Base-by-base conservation (phyloP, 2,329 filamentous ascomycete genomes). In the Acrodontium crateriforme region DNA sequence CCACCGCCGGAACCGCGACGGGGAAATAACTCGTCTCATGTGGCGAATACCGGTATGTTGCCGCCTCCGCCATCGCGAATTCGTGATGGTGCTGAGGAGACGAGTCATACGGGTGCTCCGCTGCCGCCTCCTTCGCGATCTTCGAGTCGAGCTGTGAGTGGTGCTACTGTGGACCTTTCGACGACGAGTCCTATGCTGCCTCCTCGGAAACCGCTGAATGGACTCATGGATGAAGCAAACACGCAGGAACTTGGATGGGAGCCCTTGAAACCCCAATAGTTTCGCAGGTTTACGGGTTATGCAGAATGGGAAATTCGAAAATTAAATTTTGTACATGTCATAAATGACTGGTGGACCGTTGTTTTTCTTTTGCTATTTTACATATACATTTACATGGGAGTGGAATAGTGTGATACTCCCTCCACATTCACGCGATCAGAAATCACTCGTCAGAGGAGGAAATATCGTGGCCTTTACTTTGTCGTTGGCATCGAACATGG, bases 391-490 rank as follows among this genome's bases (percentile, higher is more conserved):
- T n/a, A n/a, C n/a, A n/a, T n/a, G n/a, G n/a, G n/a, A n/a, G n/a
- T n/a, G n/a, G n/a, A n/a, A n/a, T n/a, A n/a, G n/a, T n/a, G n/a
- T n/a, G n/a, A n/a, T n/a, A n/a, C n/a, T n/a, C n/a, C n/a, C n/a
- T n/a, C n/a, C n/a, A n/a, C n/a, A n/a, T n/a, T n/a, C n/a, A n/a
- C n/a, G n/a, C n/a, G n/a, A n/a, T 22, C 20, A 45, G 18, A 39
- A 41, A 4, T 47, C 43, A 25, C 48, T 50, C 9, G 36, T 42
- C 36, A 54, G 44, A 35, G 59, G 53, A 30, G 67, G 68, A 44
- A 74, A 74, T 28, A 74, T 47, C 12, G 62, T 54, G 7, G 58
- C 61, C 36, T 60, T 50, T 23, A 55, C 49, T 13, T 57, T 54
- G 33, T 46, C 54, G 14, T 61, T 57, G 16, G 62, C 22, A 5